Evolutionary conservation across 1,139 yeast genomes (phyloP).

Genomic region (Saccharomyces hybrid): DNA sequence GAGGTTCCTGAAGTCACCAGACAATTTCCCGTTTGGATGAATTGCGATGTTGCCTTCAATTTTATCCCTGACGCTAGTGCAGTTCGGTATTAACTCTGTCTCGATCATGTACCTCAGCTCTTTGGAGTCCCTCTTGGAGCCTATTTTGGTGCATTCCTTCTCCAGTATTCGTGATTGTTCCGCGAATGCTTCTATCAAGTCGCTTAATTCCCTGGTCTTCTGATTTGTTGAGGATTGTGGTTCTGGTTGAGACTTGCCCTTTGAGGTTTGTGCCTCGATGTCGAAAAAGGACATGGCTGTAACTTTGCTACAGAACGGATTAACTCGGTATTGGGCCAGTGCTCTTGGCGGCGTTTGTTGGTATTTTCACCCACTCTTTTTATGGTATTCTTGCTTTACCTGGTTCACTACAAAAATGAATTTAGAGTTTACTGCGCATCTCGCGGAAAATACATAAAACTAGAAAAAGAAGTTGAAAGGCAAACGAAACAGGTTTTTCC

Average conservation of each 20-base stretch:
- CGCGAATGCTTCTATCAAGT: slow-evolving; percentile 39
- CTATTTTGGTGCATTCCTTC: slow-evolving; percentile 47
- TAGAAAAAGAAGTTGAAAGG: neutral
- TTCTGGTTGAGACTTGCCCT: slow-evolving; percentile 5
- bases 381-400: neutral
- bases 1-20: slow-evolving; percentile 38
- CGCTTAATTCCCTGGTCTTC: slow-evolving; percentile 16
- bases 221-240: slow-evolving; percentile 11
- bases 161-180: slow-evolving; percentile 38
- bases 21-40: slow-evolving; percentile 35
- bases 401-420: neutral
- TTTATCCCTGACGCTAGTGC: slow-evolving; percentile 24
- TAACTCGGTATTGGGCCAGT: neutral
- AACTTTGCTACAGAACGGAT: neutral
- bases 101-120: slow-evolving; percentile 39
- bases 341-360: neutral
- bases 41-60: slow-evolving; percentile 16
- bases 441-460: no score
- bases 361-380: neutral
- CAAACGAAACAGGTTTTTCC: neutral
- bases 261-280: slow-evolving; percentile 43
- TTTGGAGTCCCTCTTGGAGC: slow-evolving; percentile 46
- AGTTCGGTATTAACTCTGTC: slow-evolving; percentile 21
- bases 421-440: no score
- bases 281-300: slow-evolving; percentile 55